These are phyloP conservation scores for Ogataea pilisensis DNA, from an alignment of 805 yeast species.

Conservation along the genomic window DNA sequence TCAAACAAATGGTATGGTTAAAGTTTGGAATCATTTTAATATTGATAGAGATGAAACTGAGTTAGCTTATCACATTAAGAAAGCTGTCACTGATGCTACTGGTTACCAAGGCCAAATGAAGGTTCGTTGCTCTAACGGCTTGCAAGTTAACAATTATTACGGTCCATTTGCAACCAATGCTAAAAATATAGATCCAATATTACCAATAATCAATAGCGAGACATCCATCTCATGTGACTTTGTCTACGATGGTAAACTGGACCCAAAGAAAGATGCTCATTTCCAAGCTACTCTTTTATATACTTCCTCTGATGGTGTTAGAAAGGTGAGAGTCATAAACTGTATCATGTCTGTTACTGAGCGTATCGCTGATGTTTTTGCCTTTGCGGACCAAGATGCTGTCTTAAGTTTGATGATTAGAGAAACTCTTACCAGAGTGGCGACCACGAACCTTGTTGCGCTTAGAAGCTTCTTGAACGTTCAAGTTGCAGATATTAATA, in stretches of 20 bases:
- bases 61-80: slow-evolving; percentile 56
- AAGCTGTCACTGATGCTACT: slow-evolving; percentile 42
- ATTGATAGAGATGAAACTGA: slow-evolving; percentile 63
- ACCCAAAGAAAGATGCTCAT: slow-evolving; percentile 71
- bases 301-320: slow-evolving; percentile 68
- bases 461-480: slow-evolving; percentile 28
- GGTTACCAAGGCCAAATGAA: slow-evolving; percentile 84
- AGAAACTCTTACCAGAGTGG: slow-evolving; percentile 39
- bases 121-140: slow-evolving; percentile 81
- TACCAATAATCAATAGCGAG: slow-evolving; percentile 62
- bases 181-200: slow-evolving; percentile 53
- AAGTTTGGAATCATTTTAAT: slow-evolving; percentile 63
- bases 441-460: slow-evolving; percentile 34
- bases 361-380: slow-evolving; percentile 66
- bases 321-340: slow-evolving; percentile 86
- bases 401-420: slow-evolving; percentile 50
- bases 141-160: slow-evolving; percentile 74
- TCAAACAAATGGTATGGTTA: slow-evolving; percentile 67
- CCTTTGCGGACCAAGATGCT: slow-evolving; percentile 75
- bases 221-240: slow-evolving; percentile 69
- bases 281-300: slow-evolving; percentile 89
- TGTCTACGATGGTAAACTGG: slow-evolving; percentile 70
- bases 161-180: slow-evolving; percentile 47
- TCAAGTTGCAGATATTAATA: slow-evolving; percentile 51
- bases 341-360: slow-evolving; percentile 77